Evolutionary conservation across 2,329 filamentous ascomycete genomes (phyloP).

Genomic region (Penicillium oxalicum): DNA sequence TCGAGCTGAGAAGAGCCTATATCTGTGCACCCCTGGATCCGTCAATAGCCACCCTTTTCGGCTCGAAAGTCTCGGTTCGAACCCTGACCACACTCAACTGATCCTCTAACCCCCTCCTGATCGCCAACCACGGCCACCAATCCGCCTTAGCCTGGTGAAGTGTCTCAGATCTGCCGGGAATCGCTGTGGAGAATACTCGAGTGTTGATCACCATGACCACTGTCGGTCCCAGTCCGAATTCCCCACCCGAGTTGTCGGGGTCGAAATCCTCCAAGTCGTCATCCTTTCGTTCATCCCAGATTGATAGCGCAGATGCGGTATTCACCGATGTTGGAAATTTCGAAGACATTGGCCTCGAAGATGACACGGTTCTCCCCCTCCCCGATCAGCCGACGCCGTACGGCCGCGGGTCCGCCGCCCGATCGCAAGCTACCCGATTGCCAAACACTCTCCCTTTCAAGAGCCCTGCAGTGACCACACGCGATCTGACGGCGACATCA

Average conservation of each 20-base stretch:
- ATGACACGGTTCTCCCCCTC: slow-evolving; percentile 49
- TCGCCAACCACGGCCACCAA: slow-evolving; percentile 7
- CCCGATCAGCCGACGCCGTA: slow-evolving; percentile 26
- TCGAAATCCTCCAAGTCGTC: slow-evolving; percentile 90
- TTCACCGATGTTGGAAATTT: slow-evolving; percentile 74
- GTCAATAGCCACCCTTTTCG: background rate
- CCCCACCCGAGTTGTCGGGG: slow-evolving; percentile 70
- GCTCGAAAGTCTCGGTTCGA: background rate
- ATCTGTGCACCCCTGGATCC: too few species aligned
- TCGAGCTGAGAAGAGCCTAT: too few species aligned
- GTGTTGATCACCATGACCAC: slow-evolving; percentile 35
- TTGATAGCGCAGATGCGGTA: slow-evolving; percentile 62
- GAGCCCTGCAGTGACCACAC: slow-evolving; percentile 24
- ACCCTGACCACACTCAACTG: slow-evolving; percentile 10
- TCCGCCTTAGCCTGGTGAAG: slow-evolving; percentile 10
- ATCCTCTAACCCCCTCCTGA: slow-evolving; percentile 13
- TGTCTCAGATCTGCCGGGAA: slow-evolving; percentile 3
- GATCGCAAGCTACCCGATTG: slow-evolving; percentile 24
- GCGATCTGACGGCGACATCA: slow-evolving; percentile 30
- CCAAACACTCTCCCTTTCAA: slow-evolving; percentile 26
- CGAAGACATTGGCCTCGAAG: slow-evolving; percentile 85
- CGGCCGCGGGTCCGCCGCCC: slow-evolving; percentile 22
- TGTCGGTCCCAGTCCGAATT: slow-evolving; percentile 52
- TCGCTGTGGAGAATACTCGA: slow-evolving; percentile 10
- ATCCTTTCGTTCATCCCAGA: slow-evolving; percentile 72